phyloP scores from a whole-genome alignment of 1,139 yeast genomes.

The Hansenula sp. region DNA sequence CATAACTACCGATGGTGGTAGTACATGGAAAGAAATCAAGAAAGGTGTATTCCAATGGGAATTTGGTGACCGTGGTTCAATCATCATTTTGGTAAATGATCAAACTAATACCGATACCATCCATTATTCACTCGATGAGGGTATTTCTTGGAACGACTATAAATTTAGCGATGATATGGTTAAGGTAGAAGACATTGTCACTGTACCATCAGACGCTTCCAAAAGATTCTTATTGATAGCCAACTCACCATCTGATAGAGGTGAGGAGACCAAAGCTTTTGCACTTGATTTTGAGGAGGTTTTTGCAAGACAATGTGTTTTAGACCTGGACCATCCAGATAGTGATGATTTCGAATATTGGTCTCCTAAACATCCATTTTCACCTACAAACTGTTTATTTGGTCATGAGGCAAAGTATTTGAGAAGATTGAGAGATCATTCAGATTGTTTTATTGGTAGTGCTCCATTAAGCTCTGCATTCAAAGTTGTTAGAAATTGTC shows the following conservation, averaged over 20 bases:
- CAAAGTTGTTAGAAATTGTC: constrained; percentile 60
- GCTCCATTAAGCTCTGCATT: constrained; percentile 61
- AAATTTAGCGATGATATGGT: constrained; percentile 57
- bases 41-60: constrained; percentile 89
- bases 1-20: constrained; percentile 83
- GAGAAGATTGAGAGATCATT: constrained; percentile 57
- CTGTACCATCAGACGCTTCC: constrained; percentile 88
- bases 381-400: constrained; percentile 66
- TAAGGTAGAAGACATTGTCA: constrained; percentile 66
- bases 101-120: constrained; percentile 53
- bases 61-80: constrained; percentile 91
- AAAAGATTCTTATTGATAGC: constrained; percentile 62
- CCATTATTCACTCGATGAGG: constrained; percentile 73
- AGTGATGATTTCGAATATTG: constrained; percentile 78
- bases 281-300: constrained; percentile 71
- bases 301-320: constrained; percentile 63
- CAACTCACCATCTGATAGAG: constrained; percentile 30
- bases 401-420: constrained; percentile 83
- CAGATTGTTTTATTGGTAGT: constrained; percentile 78
- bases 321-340: constrained; percentile 55
- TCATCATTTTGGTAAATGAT: constrained; percentile 66
- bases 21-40: constrained; percentile 75
- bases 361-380: constrained; percentile 69
- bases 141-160: constrained; percentile 68
- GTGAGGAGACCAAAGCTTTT: constrained; percentile 38